These are phyloP conservation scores for Puccinia triticina DNA, from an alignment of 1,284 basidiomycete species.

Conservation along the genomic window DNA sequence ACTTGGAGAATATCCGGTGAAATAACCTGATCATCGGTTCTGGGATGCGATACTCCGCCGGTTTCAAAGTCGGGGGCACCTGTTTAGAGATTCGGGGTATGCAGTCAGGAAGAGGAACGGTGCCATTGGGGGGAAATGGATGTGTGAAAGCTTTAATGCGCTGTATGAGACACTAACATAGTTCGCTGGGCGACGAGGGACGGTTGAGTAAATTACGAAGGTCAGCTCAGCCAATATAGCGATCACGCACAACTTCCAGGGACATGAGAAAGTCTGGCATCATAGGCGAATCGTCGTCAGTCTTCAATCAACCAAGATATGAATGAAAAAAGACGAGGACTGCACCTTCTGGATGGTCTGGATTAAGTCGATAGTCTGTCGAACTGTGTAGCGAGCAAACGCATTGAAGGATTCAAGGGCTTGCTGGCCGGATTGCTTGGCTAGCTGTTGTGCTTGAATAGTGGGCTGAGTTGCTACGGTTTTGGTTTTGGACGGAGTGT, in stretches of 20 bases:
- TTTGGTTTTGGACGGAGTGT: background rate
- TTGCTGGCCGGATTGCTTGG: constrained; percentile 12
- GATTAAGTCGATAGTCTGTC: constrained; percentile 7
- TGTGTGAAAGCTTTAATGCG: background rate
- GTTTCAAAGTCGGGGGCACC: background rate
- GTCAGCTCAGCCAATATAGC: constrained; percentile 40
- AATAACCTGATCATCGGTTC: constrained; percentile 22
- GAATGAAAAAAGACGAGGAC: background rate
- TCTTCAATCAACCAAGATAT: background rate
- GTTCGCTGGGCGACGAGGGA: constrained; percentile 20
- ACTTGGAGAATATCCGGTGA: constrained; percentile 25
- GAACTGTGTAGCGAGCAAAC: constrained; percentile 7
- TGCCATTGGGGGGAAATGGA: background rate
- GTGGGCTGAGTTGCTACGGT: background rate
- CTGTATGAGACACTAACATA: background rate
- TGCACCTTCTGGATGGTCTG: constrained; percentile 31
- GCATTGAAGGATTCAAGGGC: background rate
- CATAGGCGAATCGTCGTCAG: background rate
- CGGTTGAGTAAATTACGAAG: constrained; percentile 40
- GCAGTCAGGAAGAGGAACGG: background rate
- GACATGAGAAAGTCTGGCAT: constrained; percentile 33
- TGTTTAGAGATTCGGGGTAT: background rate
- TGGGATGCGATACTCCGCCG: background rate
- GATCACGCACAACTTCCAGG: constrained; percentile 44
- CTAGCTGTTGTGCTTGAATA: background rate